Conservation (phyloP, 305 asterid species). For the Fraxinus albicans region DNA sequence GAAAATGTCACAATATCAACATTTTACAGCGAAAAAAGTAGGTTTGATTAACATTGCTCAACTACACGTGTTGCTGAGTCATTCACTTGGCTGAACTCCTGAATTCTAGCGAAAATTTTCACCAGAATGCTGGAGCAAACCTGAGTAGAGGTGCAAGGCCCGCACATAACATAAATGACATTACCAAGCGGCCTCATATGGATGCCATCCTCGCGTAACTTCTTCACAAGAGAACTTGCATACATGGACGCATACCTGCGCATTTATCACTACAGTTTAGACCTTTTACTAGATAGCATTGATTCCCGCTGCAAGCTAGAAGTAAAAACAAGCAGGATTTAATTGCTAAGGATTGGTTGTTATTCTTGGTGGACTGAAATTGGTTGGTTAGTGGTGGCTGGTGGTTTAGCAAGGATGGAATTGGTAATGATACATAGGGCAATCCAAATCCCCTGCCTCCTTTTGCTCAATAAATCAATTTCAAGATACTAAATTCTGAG, state of each 20-base stretch:
- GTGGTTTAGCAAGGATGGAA: not conserved
- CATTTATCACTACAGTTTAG: not conserved
- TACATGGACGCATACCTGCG: constrained; percentile 83
- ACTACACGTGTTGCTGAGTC: constrained; percentile 9
- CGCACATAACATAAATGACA: constrained; percentile 83
- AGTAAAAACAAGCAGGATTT: not conserved
- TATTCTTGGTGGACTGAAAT: not conserved
- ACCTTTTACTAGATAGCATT: not conserved
- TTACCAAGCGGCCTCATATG: constrained; percentile 91
- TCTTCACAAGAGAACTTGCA: constrained; percentile 64
- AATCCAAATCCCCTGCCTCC: not conserved
- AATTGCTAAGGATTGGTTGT: not conserved
- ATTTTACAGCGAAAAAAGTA: not conserved
- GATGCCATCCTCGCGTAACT: constrained; percentile 77
- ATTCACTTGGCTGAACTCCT: constrained; percentile 52
- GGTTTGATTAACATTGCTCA: not conserved
- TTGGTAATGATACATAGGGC: not conserved
- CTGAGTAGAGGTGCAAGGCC: constrained; percentile 73
- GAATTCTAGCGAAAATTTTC: constrained; percentile 55
- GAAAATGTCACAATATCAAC: not conserved
- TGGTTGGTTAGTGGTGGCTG: not conserved
- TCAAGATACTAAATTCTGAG: not conserved
- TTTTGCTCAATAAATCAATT: not conserved
- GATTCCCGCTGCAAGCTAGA: not conserved
- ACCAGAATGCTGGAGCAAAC: constrained; percentile 50